These are phyloP conservation scores for Schizothecium vesticola DNA, from an alignment of 495 filamentous ascomycete species.

Conservation along the genomic window DNA sequence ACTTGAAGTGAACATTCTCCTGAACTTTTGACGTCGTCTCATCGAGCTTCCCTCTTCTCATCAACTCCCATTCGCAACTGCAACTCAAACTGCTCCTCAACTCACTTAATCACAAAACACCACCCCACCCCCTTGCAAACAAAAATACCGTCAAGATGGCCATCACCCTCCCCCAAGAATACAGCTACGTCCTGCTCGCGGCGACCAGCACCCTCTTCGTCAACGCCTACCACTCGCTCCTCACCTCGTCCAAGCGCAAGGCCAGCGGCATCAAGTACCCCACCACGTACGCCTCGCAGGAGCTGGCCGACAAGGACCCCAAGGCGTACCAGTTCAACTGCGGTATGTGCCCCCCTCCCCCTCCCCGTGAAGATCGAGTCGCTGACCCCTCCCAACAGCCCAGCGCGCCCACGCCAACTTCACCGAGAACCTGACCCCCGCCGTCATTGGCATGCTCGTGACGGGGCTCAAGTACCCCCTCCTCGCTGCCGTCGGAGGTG, in stretches of 20 bases:
- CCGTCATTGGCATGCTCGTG: slow-evolving; percentile 54
- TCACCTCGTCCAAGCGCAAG: slow-evolving; percentile 46
- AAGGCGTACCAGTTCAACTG: slow-evolving; percentile 48
- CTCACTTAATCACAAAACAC: neutral
- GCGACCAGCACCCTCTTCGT: slow-evolving; percentile 56
- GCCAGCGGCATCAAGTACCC: slow-evolving; percentile 56
- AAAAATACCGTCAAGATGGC: slow-evolving; percentile 20
- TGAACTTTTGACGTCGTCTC: neutral
- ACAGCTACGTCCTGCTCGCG: slow-evolving; percentile 54
- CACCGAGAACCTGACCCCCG: slow-evolving; percentile 58
- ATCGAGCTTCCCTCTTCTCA: neutral
- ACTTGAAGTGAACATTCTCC: neutral
- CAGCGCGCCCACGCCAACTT: slow-evolving; percentile 71
- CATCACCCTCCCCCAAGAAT: slow-evolving; percentile 33
- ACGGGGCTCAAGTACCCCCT: slow-evolving; percentile 53
- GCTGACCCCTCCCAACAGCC: slow-evolving; percentile 26
- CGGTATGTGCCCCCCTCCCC: slow-evolving; percentile 20
- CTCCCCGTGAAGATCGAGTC: neutral
- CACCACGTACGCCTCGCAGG: slow-evolving; percentile 56
- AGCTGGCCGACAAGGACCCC: slow-evolving; percentile 52
- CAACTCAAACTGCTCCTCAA: neutral
- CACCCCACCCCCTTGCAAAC: neutral
- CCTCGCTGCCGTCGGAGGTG: slow-evolving; percentile 46
- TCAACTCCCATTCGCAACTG: neutral
- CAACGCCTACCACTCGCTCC: slow-evolving; percentile 45